Base-by-base conservation (phyloP, 305 asterid genomes). In the Rubia peregrina region DNA sequence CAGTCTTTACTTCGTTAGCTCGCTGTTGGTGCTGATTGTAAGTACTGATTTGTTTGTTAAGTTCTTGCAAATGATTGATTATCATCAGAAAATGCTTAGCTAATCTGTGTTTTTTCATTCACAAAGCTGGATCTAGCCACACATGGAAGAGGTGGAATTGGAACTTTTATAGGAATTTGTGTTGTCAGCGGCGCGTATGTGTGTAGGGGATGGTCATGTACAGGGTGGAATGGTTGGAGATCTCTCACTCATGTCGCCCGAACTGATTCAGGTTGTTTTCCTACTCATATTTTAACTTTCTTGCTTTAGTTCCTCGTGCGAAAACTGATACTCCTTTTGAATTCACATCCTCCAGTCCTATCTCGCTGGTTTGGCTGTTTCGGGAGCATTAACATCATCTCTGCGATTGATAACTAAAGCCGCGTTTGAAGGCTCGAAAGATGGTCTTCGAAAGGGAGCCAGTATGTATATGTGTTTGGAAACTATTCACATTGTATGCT, bases 141-240 rank as follows among this genome's bases (percentile, higher is more conserved):
- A 21, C 73, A 76, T 36, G 89, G 85, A 48, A 78, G 56, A 73
- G 87, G 84, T 44, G 85, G 89, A 11, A 43, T 82, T 33, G 81
- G 84, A 41, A 73, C 80, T 12, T 83, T 44, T 38, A 42, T 78
- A 17, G 83, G 84, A 16, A 75, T 81, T 69, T 83, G 84, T 66
- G 55, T 12, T 0, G 33, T 80, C n/a, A 74, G 80, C 66, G 87
- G 76, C 33, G 80, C 82, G 61, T 80, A 80, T 80, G 85, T 24
- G 85, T 33, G 69, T 80, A 72, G 80, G 83, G 41, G 83, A 83
- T 80, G 85, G 79, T 26, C 80, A 78, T 78, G 87, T 80, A 41
- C 83, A 80, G 71, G 85, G 87, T 48, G 87, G 85, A 67, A 79
- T 80, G 83, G 41, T 78, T 74, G 87, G 87, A 53, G 87, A 83